Base-by-base conservation (phyloP, 225 moss, liverwort and hornwort species). In the Pseudoscleropodium purum region DNA sequence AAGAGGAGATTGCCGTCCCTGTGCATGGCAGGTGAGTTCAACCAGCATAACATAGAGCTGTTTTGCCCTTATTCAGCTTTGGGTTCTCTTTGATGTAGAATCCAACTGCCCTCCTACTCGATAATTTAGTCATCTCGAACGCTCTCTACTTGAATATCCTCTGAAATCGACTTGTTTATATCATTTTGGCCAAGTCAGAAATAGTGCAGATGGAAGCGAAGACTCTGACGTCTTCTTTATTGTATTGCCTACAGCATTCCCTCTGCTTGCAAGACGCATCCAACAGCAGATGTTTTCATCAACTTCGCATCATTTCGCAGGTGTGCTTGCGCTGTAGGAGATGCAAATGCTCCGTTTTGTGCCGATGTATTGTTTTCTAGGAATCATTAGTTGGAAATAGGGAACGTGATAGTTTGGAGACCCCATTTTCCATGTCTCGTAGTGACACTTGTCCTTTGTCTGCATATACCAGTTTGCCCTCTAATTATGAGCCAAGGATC, bases 201-300 rank as follows among this genome's bases (percentile, higher is more conserved):
- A 84, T 67, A 29, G 11, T 74, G 25, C 57, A 43, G 86, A 76
- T 54, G 61, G 11, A 78, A 82, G 52, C 30, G 41, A 82, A 54
- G 54, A 84, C 20, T 60, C 89, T 93, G 73, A 91, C 66, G 26
- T 72, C 34, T 68, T 74, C n/a, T 84, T 66, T 73, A 27, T 85
- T 88, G 56, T 67, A 20, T 66, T 73, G 52, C 60, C 81, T 68
- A 90, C 91, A 95, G 90, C 92, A 94, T 97, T 89, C 90, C 63
- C 36, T 92, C 94, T 63, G 96, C 98, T 45, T 95, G 95, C 93
- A 98, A 96, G 92, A 90, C 90, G 49, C 98, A 98, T 87, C 92
- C 97, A 77, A 98, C 98, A 81, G 97, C 98, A 23, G 97, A 98
- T 93, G 97, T 98, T 81, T 98, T 98, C 94, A 96, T 98, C 95